Percentiles rank a stretch among this genome's conserved stretches.
Evolutionary conservation across 192 early-diverging fungal species (phyloP).

Genomic region (Umbelopsis sp.): DNA sequence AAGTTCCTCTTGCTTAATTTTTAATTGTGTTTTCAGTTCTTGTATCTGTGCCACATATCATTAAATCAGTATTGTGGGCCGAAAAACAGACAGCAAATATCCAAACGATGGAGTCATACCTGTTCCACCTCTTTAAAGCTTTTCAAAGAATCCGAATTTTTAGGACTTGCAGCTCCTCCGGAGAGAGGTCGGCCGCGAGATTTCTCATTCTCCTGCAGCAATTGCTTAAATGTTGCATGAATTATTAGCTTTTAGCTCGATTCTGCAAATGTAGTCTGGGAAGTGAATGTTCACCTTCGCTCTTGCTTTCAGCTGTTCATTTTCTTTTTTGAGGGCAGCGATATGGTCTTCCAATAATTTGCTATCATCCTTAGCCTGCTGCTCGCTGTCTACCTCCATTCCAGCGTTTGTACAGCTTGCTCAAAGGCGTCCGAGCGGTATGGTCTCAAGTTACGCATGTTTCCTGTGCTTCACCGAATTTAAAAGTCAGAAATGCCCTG

Average conservation of each 20-base stretch:
- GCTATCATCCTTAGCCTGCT: too few relatives aligned
- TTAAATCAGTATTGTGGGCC: neutral
- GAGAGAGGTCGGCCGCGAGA: neutral
- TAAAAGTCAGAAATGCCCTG: too few relatives aligned
- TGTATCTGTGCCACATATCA: neutral
- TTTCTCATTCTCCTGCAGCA: neutral
- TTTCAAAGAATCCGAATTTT: neutral
- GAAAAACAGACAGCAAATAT: neutral
- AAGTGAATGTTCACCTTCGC: too few relatives aligned
- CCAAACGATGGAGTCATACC: neutral
- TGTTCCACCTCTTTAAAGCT: constrained; percentile 2
- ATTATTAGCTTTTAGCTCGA: neutral
- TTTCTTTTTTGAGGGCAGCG: too few relatives aligned
- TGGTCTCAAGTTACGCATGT: too few relatives aligned
- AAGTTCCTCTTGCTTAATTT: constrained; percentile 6
- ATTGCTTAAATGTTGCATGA: neutral
- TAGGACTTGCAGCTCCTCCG: neutral
- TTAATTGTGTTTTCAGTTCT: neutral
- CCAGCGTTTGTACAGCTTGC: too few relatives aligned
- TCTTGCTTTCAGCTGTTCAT: too few relatives aligned
- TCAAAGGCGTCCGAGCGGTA: too few relatives aligned
- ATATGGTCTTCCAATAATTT: too few relatives aligned
- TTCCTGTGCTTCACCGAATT: too few relatives aligned
- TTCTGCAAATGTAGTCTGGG: neutral
- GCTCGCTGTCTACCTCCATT: too few relatives aligned